A percentile compares a stretch with the other conserved stretches of the same genome.
These are phyloP conservation scores for Picea glauca DNA, from an alignment of 75 land plant species.

Conservation along the genomic window DNA sequence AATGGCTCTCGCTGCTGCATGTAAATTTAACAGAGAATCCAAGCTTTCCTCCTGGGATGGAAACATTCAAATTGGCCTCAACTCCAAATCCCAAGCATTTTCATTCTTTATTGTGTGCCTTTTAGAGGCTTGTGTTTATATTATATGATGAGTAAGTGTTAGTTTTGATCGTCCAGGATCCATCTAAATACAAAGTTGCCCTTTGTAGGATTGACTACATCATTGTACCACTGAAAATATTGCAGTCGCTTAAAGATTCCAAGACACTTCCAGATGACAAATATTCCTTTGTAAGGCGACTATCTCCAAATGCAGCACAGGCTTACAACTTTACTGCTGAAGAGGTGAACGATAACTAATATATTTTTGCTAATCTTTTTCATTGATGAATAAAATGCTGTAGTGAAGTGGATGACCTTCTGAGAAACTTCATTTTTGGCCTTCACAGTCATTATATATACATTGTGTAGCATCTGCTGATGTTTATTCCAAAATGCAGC, in stretches of 20 bases:
- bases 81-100: too few species aligned
- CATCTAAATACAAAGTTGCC: too few species aligned
- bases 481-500: constrained; percentile 22
- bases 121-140: too few species aligned
- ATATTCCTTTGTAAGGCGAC: constrained; percentile 61
- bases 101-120: too few species aligned
- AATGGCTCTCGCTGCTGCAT: too few species aligned
- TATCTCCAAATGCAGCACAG: constrained; percentile 60
- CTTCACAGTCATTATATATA: not conserved
- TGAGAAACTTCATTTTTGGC: not conserved
- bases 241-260: constrained; percentile 88
- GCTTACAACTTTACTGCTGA: constrained; percentile 50
- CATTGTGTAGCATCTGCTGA: not conserved
- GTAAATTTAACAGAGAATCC: too few species aligned
- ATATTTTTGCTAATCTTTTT: not conserved
- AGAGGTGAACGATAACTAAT: constrained; percentile 42
- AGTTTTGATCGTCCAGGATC: too few species aligned
- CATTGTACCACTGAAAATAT: constrained; percentile 80
- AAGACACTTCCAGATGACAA: constrained; percentile 67
- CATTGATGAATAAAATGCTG: not conserved
- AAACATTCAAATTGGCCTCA: too few species aligned
- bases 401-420: not conserved
- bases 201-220: constrained; percentile 75
- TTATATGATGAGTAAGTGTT: too few species aligned
- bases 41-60: too few species aligned